Conservation (phyloP, 163 green algal species). For the Scenedesmus sp. region DNA sequence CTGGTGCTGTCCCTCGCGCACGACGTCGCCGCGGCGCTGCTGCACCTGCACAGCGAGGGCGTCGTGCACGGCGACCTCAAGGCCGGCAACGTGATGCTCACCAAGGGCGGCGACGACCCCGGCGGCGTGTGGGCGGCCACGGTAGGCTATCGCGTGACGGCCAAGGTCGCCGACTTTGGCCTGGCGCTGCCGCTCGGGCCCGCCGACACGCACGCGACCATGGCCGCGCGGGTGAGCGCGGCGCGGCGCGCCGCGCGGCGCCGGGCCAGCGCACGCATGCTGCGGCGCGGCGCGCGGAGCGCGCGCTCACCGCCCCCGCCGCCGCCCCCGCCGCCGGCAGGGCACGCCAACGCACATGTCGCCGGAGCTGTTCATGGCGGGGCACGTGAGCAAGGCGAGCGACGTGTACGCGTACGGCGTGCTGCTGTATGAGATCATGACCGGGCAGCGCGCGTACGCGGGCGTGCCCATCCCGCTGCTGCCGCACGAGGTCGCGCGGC, state of each 20-base stretch:
- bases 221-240: constrained; percentile 29
- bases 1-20: constrained; percentile 23
- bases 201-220: constrained; percentile 39
- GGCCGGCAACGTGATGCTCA: constrained; percentile 18
- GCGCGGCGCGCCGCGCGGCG: not conserved
- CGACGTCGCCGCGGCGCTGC: constrained; percentile 40
- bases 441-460: constrained; percentile 44
- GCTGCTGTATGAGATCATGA: constrained; percentile 58
- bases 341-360: constrained; percentile 52
- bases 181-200: constrained; percentile 36
- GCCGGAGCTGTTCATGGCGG: constrained; percentile 56
- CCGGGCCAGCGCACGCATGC: not conserved
- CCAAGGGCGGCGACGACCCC: not conserved
- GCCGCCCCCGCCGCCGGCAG: constrained; percentile 43
- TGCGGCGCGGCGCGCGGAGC: no score
- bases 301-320: no score
- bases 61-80: constrained; percentile 41
- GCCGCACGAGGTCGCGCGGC: constrained; percentile 42
- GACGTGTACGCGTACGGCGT: constrained; percentile 63
- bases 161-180: constrained; percentile 47
- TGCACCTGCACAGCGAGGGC: constrained; percentile 43
- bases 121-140: constrained; percentile 15
- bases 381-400: constrained; percentile 52
- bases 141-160: constrained; percentile 23
- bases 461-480: constrained; percentile 46